Base-by-base conservation (phyloP, 208 protist genomes). In the Jaenimonas drosophilae region DNA sequence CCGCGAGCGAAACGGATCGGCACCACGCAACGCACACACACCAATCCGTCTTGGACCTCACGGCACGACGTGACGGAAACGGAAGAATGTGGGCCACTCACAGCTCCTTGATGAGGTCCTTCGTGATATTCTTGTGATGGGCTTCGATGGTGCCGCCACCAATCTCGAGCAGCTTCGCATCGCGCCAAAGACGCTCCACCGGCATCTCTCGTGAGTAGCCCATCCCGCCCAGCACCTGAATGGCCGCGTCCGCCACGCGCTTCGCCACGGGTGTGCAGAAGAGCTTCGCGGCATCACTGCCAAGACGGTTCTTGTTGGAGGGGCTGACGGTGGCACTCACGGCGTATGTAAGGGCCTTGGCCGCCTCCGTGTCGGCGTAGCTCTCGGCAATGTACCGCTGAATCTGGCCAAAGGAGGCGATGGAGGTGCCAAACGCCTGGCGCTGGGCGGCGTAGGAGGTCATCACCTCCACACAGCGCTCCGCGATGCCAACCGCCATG, bases 81-180 rank as follows among this genome's bases (percentile, higher is more conserved):
- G 14, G 14, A 9, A 34, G 11, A 9, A 16, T 34, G 11, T 34
- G 17, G 29, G 12, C 4, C 26, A 11, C 5, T 37, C 46, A 64
- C 1, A 65, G 17, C 19, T 27, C 27, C 26, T 56, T 65, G 24
- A 76, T 49, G 4, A 90, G 59, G 17, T 90, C 81, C 52, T 83
- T 85, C 4, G 59, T 50, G 57, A 90, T 80, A 54, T 87, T 90
- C 58, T 84, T 87, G 39, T 87, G 80, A 53, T 89, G 81, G 3
- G 81, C 76, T 62, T 90, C 81, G 32, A 84, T 60, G 3, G 81
- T 90, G 11, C 76, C 81, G 14, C 81, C 81, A 9, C 81, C 81
- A 33, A 90, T 90, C 50, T 98, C 95, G 28, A 98, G 95, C 27
- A 98, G 69, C 72, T 98, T 98, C 41, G 95, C 95, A 43, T 98